Percentiles rank a stretch among this genome's conserved stretches.
Conservation (phyloP, 2,329 filamentous ascomycete species). For the Raffaelea arxii region DNA sequence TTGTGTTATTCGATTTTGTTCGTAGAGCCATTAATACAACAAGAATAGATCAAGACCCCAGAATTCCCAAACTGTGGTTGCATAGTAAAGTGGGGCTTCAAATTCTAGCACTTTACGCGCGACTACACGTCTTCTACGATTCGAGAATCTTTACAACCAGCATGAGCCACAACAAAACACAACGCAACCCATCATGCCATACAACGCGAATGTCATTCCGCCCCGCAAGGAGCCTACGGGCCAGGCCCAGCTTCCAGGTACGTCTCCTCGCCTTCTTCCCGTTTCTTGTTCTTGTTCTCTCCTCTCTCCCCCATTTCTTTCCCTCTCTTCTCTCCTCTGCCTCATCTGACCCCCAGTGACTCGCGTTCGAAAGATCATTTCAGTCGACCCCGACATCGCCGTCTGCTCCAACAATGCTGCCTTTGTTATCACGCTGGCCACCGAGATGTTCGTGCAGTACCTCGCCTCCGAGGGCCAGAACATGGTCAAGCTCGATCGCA, state of each 20-base stretch:
- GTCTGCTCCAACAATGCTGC: slow-evolving; percentile 89
- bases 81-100: too few relatives aligned
- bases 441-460: slow-evolving; percentile 94
- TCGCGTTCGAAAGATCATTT: slow-evolving; percentile 91
- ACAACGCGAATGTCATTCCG: slow-evolving; percentile 77
- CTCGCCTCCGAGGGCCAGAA: slow-evolving; percentile 77
- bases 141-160: too few relatives aligned
- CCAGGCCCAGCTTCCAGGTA: slow-evolving; percentile 75
- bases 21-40: too few relatives aligned
- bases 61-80: too few relatives aligned
- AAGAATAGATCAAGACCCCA: too few relatives aligned
- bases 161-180: too few relatives aligned
- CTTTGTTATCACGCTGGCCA: slow-evolving; percentile 86
- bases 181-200: slow-evolving; percentile 56
- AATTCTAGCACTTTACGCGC: too few relatives aligned
- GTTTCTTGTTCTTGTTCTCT: not conserved
- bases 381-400: slow-evolving; percentile 73
- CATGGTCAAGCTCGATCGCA: slow-evolving; percentile 82
- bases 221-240: slow-evolving; percentile 76
- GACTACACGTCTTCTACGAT: too few relatives aligned
- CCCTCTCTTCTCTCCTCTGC: not conserved
- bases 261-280: slow-evolving; percentile 20
- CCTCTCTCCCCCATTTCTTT: not conserved
- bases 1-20: too few relatives aligned
- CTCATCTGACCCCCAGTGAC: slow-evolving; percentile 51